These are phyloP conservation scores for Xylaria venustula DNA, from an alignment of 495 filamentous ascomycete species.

Conservation along the genomic window DNA sequence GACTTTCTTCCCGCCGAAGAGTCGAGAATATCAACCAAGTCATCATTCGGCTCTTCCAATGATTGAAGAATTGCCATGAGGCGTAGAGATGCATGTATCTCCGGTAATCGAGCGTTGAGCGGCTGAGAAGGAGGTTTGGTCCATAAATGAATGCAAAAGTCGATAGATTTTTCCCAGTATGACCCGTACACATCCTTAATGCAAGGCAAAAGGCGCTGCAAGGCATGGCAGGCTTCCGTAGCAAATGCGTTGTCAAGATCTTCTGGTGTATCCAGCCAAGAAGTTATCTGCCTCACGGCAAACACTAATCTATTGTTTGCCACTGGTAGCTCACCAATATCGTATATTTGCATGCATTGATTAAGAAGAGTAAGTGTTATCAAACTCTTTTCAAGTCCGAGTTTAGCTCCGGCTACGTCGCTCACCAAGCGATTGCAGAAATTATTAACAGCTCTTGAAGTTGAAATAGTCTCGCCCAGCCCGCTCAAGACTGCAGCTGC, in stretches of 20 bases:
- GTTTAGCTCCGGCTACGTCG: constrained; percentile 46
- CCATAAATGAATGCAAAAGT: constrained; percentile 58
- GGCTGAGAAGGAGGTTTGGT: constrained; percentile 36
- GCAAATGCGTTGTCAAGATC: constrained; percentile 49
- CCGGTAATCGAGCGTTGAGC: constrained; percentile 47
- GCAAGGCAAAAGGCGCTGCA: constrained; percentile 65
- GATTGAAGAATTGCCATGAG: constrained; percentile 62
- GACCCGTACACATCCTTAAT: constrained; percentile 78
- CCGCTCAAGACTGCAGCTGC: constrained; percentile 55
- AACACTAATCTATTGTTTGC: constrained; percentile 81
- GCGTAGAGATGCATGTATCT: constrained; percentile 67
- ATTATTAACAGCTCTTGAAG: constrained; percentile 40
- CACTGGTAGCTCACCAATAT: constrained; percentile 47
- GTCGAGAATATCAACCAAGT: constrained; percentile 72
- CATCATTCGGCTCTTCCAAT: constrained; percentile 73
- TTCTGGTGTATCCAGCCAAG: constrained; percentile 61
- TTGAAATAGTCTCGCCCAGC: constrained; percentile 46
- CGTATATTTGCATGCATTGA: constrained; percentile 42
- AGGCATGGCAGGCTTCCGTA: constrained; percentile 59
- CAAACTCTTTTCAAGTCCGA: constrained; percentile 37
- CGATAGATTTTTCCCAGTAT: constrained; percentile 73
- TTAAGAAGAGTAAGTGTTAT: constrained; percentile 44
- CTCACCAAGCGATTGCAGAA: constrained; percentile 56
- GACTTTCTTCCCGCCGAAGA: constrained; percentile 49
- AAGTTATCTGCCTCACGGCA: constrained; percentile 72